A percentile compares a stretch with the other conserved stretches of the same genome.
These are phyloP conservation scores for Desmodesmus armatus DNA, from an alignment of 139 green algal genomes.

Conservation along the genomic window DNA sequence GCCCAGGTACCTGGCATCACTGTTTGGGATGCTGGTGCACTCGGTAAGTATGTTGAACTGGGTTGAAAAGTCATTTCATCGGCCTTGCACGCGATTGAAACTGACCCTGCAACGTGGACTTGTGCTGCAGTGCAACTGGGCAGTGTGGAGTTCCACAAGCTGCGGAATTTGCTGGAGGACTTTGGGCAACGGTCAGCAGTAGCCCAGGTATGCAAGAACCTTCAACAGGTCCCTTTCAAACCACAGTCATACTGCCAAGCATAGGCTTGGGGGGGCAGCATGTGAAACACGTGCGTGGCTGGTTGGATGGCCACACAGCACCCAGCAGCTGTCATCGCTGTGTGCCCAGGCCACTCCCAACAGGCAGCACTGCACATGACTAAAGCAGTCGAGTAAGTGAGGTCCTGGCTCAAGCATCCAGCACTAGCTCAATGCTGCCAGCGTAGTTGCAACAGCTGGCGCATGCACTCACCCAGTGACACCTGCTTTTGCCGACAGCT, in stretches of 20 bases:
- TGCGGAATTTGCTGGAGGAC: constrained; percentile 46
- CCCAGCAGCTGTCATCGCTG: too few relatives aligned
- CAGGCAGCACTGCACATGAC: too few relatives aligned
- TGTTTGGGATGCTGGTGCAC: constrained; percentile 13
- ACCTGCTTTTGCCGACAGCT: too few relatives aligned
- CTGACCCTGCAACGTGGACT: neutral
- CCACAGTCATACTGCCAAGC: neutral
- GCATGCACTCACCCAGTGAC: too few relatives aligned
- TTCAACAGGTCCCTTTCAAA: neutral
- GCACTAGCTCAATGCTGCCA: too few relatives aligned
- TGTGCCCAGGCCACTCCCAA: too few relatives aligned
- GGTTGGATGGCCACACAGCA: too few relatives aligned
- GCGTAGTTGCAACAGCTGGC: too few relatives aligned
- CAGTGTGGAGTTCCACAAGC: constrained; percentile 45
- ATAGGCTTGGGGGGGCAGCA: too few relatives aligned
- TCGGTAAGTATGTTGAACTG: neutral
- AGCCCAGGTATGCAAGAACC: constrained; percentile 41
- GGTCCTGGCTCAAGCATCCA: neutral
- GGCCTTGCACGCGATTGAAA: neutral
- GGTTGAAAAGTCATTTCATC: neutral
- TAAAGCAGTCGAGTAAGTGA: too few relatives aligned
- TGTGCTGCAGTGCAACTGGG: constrained; percentile 12
- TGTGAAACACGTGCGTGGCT: too few relatives aligned
- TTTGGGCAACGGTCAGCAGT: constrained; percentile 44
- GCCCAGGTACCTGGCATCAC: neutral